A percentile compares a stretch with the other conserved stretches of the same genome.
phyloP scores from a whole-genome alignment of 306 rosid genomes.

The Potentilla sterilis region DNA sequence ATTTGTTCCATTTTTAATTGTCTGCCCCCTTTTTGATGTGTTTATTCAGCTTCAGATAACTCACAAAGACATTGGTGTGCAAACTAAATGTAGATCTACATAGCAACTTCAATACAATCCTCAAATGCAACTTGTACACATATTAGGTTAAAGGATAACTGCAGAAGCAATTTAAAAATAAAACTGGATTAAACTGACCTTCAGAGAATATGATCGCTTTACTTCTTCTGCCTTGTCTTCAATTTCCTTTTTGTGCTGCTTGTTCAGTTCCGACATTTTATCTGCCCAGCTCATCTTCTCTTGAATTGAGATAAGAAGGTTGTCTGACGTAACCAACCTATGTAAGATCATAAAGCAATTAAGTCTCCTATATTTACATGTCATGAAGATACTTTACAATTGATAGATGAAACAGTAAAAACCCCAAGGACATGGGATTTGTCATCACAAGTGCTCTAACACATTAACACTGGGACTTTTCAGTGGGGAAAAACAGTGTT shows the following conservation, averaged over 20 bases:
- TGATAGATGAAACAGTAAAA: constrained; percentile 6
- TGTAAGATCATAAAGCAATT: constrained; percentile 15
- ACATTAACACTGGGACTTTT: background rate
- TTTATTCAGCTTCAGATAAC: background rate
- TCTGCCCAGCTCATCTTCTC: constrained; percentile 97
- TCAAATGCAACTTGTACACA: background rate
- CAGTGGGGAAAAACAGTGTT: background rate
- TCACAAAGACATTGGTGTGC: background rate
- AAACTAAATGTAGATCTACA: background rate
- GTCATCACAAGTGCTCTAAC: background rate
- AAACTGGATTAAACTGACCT: constrained; percentile 79
- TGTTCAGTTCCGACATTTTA: constrained; percentile 72
- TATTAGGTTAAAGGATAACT: background rate
- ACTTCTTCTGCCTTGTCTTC: constrained; percentile 87
- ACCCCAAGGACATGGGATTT: background rate
- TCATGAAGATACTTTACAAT: constrained; percentile 16
- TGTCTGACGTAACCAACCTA: constrained; percentile 85
- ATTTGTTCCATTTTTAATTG: background rate
- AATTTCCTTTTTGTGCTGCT: constrained; percentile 83
- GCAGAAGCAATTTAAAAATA: constrained; percentile 7
- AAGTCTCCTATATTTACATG: constrained; percentile 9
- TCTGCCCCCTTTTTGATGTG: background rate
- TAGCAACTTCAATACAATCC: background rate
- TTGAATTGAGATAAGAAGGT: constrained; percentile 78
- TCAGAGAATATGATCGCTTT: constrained; percentile 69